Conservation (phyloP, 257 asterid species). For the Ligustrum vulgare region DNA sequence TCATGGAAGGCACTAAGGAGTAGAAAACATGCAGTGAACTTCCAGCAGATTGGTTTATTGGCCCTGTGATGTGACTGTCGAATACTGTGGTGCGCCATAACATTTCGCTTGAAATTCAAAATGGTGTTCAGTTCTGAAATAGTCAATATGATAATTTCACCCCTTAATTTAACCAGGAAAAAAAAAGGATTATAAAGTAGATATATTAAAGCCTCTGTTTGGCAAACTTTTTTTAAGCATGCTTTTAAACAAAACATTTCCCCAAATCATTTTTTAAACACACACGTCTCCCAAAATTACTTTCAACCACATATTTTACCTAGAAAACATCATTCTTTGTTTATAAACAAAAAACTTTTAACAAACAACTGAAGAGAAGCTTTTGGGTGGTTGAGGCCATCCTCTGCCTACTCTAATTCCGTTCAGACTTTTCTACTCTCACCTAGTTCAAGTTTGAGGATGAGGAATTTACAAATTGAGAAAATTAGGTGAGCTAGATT, state of each 20-base stretch:
- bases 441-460: neutral
- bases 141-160: neutral
- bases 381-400: neutral
- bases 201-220: neutral
- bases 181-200: neutral
- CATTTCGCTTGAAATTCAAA: neutral
- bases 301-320: too few species aligned
- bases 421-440: neutral
- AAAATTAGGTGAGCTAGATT: neutral
- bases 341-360: too few species aligned
- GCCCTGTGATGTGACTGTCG: neutral
- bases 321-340: too few species aligned
- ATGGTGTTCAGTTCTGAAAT: neutral
- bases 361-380: neutral
- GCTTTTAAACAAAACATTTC: too few species aligned
- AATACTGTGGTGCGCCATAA: neutral
- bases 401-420: neutral
- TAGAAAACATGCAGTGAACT: neutral
- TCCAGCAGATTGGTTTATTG: neutral
- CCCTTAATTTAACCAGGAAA: neutral
- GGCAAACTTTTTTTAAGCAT: too few species aligned
- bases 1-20: neutral
- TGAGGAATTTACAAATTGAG: neutral
- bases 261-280: too few species aligned
- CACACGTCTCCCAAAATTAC: too few species aligned